Conservation (phyloP, 1,284 basidiomycete genomes). For the Tylopilus sp. region DNA sequence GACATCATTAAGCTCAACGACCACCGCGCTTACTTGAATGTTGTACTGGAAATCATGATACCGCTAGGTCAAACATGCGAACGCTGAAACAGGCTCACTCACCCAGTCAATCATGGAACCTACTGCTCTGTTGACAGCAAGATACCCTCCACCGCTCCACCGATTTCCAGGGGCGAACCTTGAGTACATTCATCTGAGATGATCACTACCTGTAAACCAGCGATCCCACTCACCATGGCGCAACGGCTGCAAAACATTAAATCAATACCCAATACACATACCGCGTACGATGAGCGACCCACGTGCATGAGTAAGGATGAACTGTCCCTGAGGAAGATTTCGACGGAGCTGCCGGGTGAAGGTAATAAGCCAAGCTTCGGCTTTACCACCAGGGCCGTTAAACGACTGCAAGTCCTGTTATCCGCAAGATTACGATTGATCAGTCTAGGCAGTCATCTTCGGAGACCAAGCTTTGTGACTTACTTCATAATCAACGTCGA, state of each 20-base stretch:
- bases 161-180: constrained; percentile 38
- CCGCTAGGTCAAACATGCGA: neutral
- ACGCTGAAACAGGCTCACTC: constrained; percentile 6
- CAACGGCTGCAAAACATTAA: constrained; percentile 30
- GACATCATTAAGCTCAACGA: neutral
- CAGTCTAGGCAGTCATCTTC: neutral
- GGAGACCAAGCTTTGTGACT: neutral
- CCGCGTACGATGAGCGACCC: constrained; percentile 12
- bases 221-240: constrained; percentile 36
- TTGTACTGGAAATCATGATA: constrained; percentile 54
- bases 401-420: constrained; percentile 60
- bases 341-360: constrained; percentile 55
- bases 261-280: constrained; percentile 12
- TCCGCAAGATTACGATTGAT: constrained; percentile 2
- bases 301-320: constrained; percentile 54
- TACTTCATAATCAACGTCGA: constrained; percentile 70
- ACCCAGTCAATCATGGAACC: constrained; percentile 69
- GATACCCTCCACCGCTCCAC: constrained; percentile 63
- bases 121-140: constrained; percentile 59
- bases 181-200: neutral
- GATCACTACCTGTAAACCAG: neutral
- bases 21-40: constrained; percentile 48
- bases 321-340: constrained; percentile 50
- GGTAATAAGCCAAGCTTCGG: constrained; percentile 56
- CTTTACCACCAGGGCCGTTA: constrained; percentile 49